phyloP scores from a whole-genome alignment of 306 rosid genomes.

The Cyclanthera cordifolia region DNA sequence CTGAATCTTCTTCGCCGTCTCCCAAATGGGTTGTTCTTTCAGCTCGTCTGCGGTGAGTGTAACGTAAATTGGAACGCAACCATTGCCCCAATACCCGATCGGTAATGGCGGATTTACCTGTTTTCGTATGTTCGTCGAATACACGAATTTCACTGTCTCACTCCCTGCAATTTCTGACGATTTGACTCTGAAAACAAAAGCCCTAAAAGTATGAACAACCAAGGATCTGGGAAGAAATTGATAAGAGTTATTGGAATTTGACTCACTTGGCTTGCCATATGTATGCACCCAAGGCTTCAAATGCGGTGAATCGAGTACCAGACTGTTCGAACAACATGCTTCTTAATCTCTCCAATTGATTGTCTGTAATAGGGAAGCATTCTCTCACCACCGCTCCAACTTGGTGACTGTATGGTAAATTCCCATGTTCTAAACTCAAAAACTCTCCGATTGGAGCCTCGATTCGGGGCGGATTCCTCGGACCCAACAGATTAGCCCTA shows the following conservation, averaged over 20 bases:
- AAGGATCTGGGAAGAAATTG: neutral
- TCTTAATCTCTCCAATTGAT: conserved; percentile 40
- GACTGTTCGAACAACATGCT: conserved; percentile 27
- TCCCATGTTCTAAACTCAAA: conserved; percentile 35
- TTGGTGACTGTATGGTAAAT: conserved; percentile 29
- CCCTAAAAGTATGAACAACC: neutral
- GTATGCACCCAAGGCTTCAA: conserved; percentile 77
- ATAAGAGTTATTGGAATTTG: neutral
- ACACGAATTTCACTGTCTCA: conserved; percentile 59
- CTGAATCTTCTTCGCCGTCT: conserved; percentile 53
- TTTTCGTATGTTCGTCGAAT: conserved; percentile 49
- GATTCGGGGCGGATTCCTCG: conserved; percentile 35
- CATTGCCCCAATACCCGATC: conserved; percentile 74
- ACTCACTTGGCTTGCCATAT: conserved; percentile 89
- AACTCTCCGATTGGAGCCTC: conserved; percentile 36
- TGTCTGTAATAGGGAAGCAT: conserved; percentile 47
- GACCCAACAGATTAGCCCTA: conserved; percentile 35
- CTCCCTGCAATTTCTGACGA: conserved; percentile 28
- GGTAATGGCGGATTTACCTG: conserved; percentile 48
- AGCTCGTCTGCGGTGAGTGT: conserved; percentile 37
- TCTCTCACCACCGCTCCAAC: conserved; percentile 31
- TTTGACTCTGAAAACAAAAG: conserved; percentile 32
- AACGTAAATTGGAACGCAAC: conserved; percentile 68
- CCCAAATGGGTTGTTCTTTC: conserved; percentile 47
- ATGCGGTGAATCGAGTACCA: conserved; percentile 56